Conservation (phyloP, 208 protist species). For the Crithidia thermophila region DNA sequence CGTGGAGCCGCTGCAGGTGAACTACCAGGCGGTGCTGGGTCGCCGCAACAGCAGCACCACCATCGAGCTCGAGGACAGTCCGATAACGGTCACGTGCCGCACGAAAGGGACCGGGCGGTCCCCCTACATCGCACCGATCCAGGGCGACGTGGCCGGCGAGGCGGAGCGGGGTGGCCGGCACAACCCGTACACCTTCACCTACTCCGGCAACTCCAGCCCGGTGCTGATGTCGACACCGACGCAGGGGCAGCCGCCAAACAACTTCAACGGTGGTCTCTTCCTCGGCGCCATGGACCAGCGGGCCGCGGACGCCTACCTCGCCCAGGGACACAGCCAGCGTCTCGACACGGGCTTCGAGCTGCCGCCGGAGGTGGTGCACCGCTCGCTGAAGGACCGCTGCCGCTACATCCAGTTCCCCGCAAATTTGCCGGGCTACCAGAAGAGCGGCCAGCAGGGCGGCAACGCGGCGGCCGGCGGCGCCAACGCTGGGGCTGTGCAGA, state of each 20-base stretch:
- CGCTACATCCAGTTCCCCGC: conserved; percentile 71
- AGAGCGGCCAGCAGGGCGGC: conserved; percentile 1
- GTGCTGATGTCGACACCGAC: conserved; percentile 41
- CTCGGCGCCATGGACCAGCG: conserved; percentile 5
- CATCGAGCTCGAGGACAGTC: conserved; percentile 52
- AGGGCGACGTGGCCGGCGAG: conserved; percentile 23
- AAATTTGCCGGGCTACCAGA: conserved; percentile 25
- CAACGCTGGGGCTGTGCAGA: conserved; percentile 3
- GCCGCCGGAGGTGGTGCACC: conserved; percentile 61
- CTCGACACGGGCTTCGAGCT: conserved; percentile 41
- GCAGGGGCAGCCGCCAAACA: conserved; percentile 3
- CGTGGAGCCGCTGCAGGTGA: conserved; percentile 40
- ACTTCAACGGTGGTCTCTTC: conserved; percentile 6
- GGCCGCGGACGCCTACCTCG: conserved; percentile 10
- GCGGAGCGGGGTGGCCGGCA: conserved; percentile 23
- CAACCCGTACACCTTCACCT: conserved; percentile 51
- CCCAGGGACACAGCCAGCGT: conserved; percentile 21
- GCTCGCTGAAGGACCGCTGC: conserved; percentile 63
- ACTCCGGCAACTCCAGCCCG: conserved; percentile 50
- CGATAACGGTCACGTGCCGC: conserved; percentile 54
- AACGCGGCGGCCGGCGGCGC: neutral
- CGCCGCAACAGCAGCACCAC: conserved; percentile 38
- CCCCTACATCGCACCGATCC: conserved; percentile 42
- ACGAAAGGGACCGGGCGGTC: conserved; percentile 46
- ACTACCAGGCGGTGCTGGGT: conserved; percentile 31